These are phyloP conservation scores for Metschnikowia borealis DNA, from an alignment of 805 yeast species.

Conservation along the genomic window DNA sequence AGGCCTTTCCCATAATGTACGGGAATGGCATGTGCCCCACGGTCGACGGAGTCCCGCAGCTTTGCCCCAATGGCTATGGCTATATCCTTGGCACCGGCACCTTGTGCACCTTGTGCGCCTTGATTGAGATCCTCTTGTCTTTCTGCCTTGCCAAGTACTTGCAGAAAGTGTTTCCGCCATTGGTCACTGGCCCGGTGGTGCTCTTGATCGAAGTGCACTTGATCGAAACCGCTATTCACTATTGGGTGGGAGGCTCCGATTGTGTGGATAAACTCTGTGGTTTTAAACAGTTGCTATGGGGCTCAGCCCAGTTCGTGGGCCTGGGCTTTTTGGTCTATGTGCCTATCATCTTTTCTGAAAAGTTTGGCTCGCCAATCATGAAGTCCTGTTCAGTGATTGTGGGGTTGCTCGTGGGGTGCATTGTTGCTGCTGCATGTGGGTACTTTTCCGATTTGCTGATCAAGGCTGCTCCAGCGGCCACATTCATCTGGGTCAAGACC, in stretches of 20 bases:
- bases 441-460: conserved; percentile 61
- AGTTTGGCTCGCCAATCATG: conserved; percentile 91
- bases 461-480: conserved; percentile 75
- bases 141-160: conserved; percentile 8
- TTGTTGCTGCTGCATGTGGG: conserved; percentile 86
- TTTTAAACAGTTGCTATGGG: conserved; percentile 52
- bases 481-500: conserved; percentile 84
- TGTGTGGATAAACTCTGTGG: conserved; percentile 11
- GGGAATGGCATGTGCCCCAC: conserved; percentile 9
- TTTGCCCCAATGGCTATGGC: conserved; percentile 13
- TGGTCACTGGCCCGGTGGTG: conserved; percentile 14
- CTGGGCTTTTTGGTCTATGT: conserved; percentile 78
- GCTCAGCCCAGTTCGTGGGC: conserved; percentile 82
- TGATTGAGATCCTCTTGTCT: conserved; percentile 7
- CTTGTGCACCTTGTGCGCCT: conserved; percentile 9
- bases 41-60: conserved; percentile 6
- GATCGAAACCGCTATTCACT: conserved; percentile 9
- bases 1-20: conserved; percentile 11
- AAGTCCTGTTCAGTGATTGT: conserved; percentile 87
- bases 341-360: conserved; percentile 69
- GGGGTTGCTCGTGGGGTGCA: conserved; percentile 82
- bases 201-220: conserved; percentile 11
- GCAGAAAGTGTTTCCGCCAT: conserved; percentile 11
- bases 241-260: conserved; percentile 13
- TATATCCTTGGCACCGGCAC: conserved; percentile 7